phyloP scores from a whole-genome alignment of 805 yeast species.

The Saccharomyces cerevisiae region DNA sequence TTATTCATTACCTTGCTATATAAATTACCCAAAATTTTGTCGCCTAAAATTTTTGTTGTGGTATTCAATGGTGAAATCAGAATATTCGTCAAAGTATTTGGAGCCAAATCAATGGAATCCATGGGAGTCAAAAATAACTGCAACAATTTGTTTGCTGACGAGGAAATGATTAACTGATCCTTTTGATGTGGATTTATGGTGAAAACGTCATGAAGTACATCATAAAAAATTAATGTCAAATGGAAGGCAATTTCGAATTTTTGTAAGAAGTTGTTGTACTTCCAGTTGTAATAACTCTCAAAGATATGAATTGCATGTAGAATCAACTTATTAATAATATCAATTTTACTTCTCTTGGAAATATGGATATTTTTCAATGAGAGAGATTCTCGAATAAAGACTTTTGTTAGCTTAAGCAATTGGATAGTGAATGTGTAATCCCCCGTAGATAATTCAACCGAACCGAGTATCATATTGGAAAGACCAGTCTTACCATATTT shows the following conservation, averaged over 20 bases:
- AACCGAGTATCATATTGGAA: slow-evolving; percentile 53
- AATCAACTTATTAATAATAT: slow-evolving; percentile 46
- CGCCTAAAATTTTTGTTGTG: slow-evolving; percentile 30
- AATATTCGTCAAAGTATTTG: slow-evolving; percentile 15
- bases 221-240: slow-evolving; percentile 46
- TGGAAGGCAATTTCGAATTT: slow-evolving; percentile 52
- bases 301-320: slow-evolving; percentile 56
- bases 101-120: slow-evolving; percentile 7
- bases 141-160: background rate
- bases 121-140: slow-evolving; percentile 2
- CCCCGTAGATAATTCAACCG: slow-evolving; percentile 64
- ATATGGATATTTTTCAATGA: slow-evolving; percentile 25
- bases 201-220: slow-evolving; percentile 42
- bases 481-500: slow-evolving; percentile 58
- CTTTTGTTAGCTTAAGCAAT: slow-evolving; percentile 46
- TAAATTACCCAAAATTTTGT: slow-evolving; percentile 10
- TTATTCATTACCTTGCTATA: slow-evolving; percentile 37
- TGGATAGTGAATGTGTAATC: slow-evolving; percentile 56
- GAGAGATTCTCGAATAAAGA: slow-evolving; percentile 45
- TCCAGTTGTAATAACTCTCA: slow-evolving; percentile 69
- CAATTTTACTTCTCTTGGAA: slow-evolving; percentile 38
- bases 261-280: slow-evolving; percentile 48
- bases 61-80: slow-evolving; percentile 11
- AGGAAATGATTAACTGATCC: slow-evolving; percentile 33
- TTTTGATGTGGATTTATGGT: slow-evolving; percentile 32